Conservation (phyloP, 139 green algal genomes). For the Micromonas pusilla region DNA sequence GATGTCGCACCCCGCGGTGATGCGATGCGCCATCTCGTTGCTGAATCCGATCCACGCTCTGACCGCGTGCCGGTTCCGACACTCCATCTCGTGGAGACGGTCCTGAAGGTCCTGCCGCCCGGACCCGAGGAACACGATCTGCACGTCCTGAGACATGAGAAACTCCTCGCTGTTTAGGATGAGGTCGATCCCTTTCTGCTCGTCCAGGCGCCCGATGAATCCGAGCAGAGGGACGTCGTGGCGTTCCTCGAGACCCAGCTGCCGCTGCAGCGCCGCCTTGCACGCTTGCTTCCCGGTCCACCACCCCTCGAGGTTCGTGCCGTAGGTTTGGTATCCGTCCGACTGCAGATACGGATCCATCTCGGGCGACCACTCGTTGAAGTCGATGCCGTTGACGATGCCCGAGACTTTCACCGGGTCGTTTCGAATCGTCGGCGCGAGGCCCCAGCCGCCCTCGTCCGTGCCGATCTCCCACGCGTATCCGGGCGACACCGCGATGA, state of each 20-base stretch:
- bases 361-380: background rate
- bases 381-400: constrained; percentile 75
- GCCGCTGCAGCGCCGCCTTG: constrained; percentile 65
- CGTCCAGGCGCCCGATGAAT: constrained; percentile 53
- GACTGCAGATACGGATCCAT: background rate
- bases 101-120: constrained; percentile 82
- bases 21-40: constrained; percentile 69
- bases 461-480: constrained; percentile 93
- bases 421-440: constrained; percentile 39
- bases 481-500: constrained; percentile 34
- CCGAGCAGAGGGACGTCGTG: constrained; percentile 54
- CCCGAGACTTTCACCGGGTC: constrained; percentile 44
- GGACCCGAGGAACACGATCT: constrained; percentile 90
- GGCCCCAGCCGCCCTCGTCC: constrained; percentile 79
- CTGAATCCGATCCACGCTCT: constrained; percentile 68
- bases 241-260: constrained; percentile 84
- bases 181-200: constrained; percentile 96
- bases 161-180: constrained; percentile 61
- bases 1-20: constrained; percentile 73
- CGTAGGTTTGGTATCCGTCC: constrained; percentile 17
- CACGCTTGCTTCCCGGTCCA: constrained; percentile 69
- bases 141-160: constrained; percentile 46
- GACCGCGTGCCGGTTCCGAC: background rate
- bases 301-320: constrained; percentile 34
- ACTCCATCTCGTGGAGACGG: constrained; percentile 23